Evolutionary conservation across 1,284 basidiomycete species (phyloP).

Genomic region (Puccinia novopanici): DNA sequence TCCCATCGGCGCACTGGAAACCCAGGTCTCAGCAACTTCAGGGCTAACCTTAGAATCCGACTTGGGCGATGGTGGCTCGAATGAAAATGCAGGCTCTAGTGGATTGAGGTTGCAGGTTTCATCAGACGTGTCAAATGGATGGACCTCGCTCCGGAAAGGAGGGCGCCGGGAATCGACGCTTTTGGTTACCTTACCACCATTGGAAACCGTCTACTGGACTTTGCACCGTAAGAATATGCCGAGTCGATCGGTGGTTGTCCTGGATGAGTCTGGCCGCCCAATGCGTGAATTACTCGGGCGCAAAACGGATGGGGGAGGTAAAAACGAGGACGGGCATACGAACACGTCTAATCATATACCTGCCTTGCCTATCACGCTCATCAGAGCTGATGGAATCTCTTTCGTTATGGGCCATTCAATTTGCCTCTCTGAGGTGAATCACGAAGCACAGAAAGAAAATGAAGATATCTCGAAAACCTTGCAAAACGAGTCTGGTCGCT

Average conservation of each 20-base stretch:
- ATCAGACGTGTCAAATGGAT: conserved; percentile 1
- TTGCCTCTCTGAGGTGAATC: conserved; percentile 33
- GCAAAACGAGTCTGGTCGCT: background rate
- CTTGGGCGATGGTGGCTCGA: background rate
- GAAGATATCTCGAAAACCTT: background rate
- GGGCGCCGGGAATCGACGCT: conserved; percentile 24
- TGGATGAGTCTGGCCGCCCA: conserved; percentile 43
- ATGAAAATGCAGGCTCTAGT: background rate
- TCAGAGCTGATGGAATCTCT: conserved; percentile 44
- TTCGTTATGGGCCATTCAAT: conserved; percentile 46
- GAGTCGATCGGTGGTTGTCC: conserved; percentile 20
- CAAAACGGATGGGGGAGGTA: background rate
- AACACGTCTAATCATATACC: conserved; percentile 31
- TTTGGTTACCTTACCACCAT: conserved; percentile 36
- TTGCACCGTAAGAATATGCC: conserved; percentile 43
- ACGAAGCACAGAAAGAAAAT: conserved; percentile 26
- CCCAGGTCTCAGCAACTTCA: conserved; percentile 30
- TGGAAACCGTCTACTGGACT: conserved; percentile 49
- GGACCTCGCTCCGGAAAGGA: conserved; percentile 4
- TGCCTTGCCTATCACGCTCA: conserved; percentile 42
- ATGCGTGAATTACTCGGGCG: conserved; percentile 45
- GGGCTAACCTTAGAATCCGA: conserved; percentile 32
- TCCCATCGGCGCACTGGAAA: conserved; percentile 39
- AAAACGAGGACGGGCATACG: background rate
- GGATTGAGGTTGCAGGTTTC: conserved; percentile 35